These are phyloP conservation scores for Zalaria sp. DNA, from an alignment of 2,329 filamentous ascomycete genomes.

Conservation along the genomic window DNA sequence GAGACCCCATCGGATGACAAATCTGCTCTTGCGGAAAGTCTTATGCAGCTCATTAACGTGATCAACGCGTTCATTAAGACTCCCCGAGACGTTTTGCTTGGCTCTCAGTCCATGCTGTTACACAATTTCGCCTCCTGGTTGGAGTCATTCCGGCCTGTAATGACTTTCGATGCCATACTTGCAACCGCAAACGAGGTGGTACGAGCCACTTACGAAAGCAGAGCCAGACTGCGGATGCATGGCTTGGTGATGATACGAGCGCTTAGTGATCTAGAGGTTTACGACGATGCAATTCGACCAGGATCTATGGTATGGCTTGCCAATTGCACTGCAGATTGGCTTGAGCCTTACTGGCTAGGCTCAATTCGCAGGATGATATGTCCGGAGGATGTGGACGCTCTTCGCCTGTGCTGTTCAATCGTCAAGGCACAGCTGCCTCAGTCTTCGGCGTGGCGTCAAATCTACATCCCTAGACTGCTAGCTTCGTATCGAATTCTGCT, in stretches of 20 bases:
- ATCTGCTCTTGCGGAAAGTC: no score
- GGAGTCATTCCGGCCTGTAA: background rate
- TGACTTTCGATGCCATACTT: background rate
- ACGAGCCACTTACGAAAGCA: background rate
- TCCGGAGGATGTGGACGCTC: conserved; percentile 79
- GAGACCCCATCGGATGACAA: no score
- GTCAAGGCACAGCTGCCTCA: conserved; percentile 56
- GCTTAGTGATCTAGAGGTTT: conserved; percentile 70
- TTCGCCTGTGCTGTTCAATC: conserved; percentile 85
- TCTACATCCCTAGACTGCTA: no score
- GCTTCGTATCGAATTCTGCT: no score
- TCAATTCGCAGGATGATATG: background rate
- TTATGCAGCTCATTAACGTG: conserved; percentile 53
- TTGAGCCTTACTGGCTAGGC: conserved; percentile 84
- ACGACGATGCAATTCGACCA: no score
- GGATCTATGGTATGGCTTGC: conserved; percentile 39
- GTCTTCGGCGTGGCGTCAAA: background rate
- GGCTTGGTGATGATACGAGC: conserved; percentile 83
- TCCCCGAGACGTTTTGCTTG: background rate
- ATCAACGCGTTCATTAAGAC: conserved; percentile 51
- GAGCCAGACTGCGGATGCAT: conserved; percentile 1
- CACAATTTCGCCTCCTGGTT: background rate
- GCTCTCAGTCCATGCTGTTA: background rate
- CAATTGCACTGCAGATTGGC: conserved; percentile 40
- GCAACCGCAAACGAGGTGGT: background rate